Percentiles rank a stretch among this genome's conserved stretches.
Evolutionary conservation across 2,329 filamentous ascomycete genomes (phyloP).

Genomic region (Dryadomyces quercus-mongolicae): DNA sequence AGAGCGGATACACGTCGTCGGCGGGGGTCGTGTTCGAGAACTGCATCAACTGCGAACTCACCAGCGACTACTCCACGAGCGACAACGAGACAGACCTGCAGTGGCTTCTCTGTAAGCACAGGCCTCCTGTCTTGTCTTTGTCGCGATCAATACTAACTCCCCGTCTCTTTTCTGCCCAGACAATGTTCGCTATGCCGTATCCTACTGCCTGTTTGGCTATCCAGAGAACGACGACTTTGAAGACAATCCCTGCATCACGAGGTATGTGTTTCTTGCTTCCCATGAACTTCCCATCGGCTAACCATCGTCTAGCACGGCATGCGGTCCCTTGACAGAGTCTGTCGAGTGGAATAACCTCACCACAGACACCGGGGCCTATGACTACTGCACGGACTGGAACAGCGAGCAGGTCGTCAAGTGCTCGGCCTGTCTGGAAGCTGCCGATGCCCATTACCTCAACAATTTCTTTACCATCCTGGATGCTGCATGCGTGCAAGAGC

Average conservation of each 20-base stretch:
- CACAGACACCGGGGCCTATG: constrained; percentile 30
- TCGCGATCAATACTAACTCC: background rate
- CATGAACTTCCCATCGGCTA: background rate
- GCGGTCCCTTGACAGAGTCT: constrained; percentile 32
- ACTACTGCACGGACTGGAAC: constrained; percentile 41
- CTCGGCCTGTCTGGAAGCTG: constrained; percentile 30
- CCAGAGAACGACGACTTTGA: constrained; percentile 28
- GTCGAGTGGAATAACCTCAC: constrained; percentile 38
- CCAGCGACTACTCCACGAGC: constrained; percentile 29
- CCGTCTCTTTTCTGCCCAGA: too few relatives aligned
- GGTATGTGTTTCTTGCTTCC: constrained; percentile 20
- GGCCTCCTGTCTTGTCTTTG: too few relatives aligned
- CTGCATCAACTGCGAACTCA: constrained; percentile 39
- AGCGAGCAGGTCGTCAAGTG: constrained; percentile 29
- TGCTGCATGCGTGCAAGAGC: constrained; percentile 43
- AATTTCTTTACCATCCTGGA: constrained; percentile 44
- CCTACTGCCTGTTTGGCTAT: constrained; percentile 41
- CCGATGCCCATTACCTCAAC: constrained; percentile 28
- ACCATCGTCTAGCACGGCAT: constrained; percentile 32
- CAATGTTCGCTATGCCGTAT: constrained; percentile 43
- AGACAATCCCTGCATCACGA: constrained; percentile 38
- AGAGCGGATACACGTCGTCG: constrained; percentile 23
- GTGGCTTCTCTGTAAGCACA: constrained; percentile 39
- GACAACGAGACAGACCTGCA: constrained; percentile 36
- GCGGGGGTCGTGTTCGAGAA: constrained; percentile 36